Conservation (phyloP, 257 asterid genomes). For the Jacaranda mimosifolia region DNA sequence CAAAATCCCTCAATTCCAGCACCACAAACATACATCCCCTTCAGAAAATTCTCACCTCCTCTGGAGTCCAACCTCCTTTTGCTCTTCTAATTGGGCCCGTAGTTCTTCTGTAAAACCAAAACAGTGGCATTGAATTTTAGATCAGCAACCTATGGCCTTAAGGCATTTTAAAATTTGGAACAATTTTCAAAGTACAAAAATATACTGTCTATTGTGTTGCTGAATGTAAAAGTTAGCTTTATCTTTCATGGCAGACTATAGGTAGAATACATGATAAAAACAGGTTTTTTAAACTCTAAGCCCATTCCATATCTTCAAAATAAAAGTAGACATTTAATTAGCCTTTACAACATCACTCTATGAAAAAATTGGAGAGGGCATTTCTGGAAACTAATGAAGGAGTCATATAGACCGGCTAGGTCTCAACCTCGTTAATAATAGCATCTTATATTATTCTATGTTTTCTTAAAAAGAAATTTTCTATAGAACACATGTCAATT, state of each 20-base stretch:
- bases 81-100: slow-evolving; percentile 99
- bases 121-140: slow-evolving; percentile 16
- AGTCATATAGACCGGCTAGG: slow-evolving; percentile 2
- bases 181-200: slow-evolving; percentile 19
- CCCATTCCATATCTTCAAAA: slow-evolving; percentile 8
- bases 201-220: background rate
- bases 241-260: slow-evolving; percentile 11
- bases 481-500: background rate
- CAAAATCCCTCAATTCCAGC: slow-evolving; percentile 13
- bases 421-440: background rate
- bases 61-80: slow-evolving; percentile 99
- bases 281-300: background rate
- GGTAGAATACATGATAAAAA: slow-evolving; percentile 12
- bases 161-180: background rate
- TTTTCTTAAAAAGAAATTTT: slow-evolving; percentile 17
- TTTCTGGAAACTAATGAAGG: slow-evolving; percentile 14
- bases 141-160: slow-evolving; percentile 23
- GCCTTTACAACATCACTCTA: background rate
- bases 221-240: slow-evolving; percentile 6
- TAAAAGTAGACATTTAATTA: background rate
- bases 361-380: background rate
- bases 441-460: slow-evolving; percentile 14
- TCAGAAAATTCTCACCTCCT: slow-evolving; percentile 69
- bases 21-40: slow-evolving; percentile 28
- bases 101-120: slow-evolving; percentile 74